These are phyloP conservation scores for Tilletia indica DNA, from an alignment of 1,284 basidiomycete genomes.

Conservation along the genomic window DNA sequence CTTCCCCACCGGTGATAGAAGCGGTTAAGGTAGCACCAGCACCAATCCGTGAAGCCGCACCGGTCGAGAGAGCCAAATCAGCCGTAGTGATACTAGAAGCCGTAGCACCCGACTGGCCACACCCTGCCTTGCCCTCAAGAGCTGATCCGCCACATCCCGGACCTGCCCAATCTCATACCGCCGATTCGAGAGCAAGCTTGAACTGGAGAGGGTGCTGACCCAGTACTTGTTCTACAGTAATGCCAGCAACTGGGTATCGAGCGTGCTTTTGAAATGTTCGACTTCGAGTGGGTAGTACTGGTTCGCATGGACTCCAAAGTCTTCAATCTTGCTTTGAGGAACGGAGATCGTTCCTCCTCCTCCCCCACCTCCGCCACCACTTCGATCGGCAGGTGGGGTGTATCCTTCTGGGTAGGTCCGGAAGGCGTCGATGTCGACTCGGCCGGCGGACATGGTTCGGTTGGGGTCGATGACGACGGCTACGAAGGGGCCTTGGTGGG, in stretches of 20 bases:
- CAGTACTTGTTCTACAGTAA: constrained; percentile 99
- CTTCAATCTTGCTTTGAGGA: constrained; percentile 63
- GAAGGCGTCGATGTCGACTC: constrained; percentile 98
- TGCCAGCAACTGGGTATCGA: constrained; percentile 82
- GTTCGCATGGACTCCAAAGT: constrained; percentile 85
- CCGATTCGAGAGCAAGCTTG: constrained; percentile 83
- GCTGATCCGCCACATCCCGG: constrained; percentile 80
- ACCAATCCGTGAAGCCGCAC: too few species aligned
- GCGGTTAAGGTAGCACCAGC: too few species aligned
- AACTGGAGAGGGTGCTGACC: constrained; percentile 91
- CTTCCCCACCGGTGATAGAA: not conserved
- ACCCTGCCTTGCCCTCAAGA: constrained; percentile 57
- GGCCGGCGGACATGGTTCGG: constrained; percentile 93
- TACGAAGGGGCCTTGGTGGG: constrained; percentile 91
- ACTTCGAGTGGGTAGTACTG: constrained; percentile 92
- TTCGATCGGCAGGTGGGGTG: constrained; percentile 22
- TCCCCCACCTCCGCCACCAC: not conserved
- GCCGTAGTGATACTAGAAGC: constrained; percentile 14
- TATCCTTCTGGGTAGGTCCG: constrained; percentile 81
- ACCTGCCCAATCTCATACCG: constrained; percentile 86
- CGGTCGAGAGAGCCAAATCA: not conserved
- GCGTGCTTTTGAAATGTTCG: constrained; percentile 85
- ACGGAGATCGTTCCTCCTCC: constrained; percentile 61
- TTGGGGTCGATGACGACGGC: constrained; percentile 98
- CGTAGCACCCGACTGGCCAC: constrained; percentile 13